Percentiles rank a stretch among this genome's conserved stretches.
These are phyloP conservation scores for Aspergillus uvarum DNA, from an alignment of 2,329 filamentous ascomycete species.

Conservation along the genomic window DNA sequence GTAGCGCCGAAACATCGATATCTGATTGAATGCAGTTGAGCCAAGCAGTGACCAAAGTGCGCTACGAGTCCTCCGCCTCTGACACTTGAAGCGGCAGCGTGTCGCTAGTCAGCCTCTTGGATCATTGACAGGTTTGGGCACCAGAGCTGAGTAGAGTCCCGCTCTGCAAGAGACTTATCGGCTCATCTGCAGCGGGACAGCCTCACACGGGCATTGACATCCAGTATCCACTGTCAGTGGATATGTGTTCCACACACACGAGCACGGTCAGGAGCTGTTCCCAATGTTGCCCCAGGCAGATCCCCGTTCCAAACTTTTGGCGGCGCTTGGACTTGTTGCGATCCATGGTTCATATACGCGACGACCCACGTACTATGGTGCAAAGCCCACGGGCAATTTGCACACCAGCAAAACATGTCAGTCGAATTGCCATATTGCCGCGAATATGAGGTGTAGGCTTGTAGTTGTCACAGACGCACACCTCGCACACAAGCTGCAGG, in stretches of 20 bases:
- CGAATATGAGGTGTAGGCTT: not conserved
- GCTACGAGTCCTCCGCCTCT: not conserved
- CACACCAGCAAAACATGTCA: not conserved
- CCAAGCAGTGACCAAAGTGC: not conserved
- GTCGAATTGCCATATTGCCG: not conserved
- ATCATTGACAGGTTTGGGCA: no score
- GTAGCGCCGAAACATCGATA: not conserved
- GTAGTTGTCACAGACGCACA: not conserved
- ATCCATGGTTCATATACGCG: not conserved
- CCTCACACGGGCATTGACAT: not conserved
- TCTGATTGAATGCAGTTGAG: not conserved
- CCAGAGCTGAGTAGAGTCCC: not conserved
- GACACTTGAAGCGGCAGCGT: no score
- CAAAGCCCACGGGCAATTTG: not conserved
- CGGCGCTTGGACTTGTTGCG: not conserved
- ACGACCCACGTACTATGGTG: not conserved
- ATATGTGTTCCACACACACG: not conserved
- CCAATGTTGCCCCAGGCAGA: not conserved
- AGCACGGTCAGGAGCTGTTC: not conserved
- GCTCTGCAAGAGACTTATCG: not conserved
- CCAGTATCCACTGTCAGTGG: not conserved
- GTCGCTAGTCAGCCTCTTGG: no score
- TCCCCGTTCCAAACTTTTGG: not conserved
- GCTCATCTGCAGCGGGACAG: not conserved
- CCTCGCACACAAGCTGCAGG: not conserved